Base-by-base conservation (phyloP, 257 asterid genomes). In the Henckelia pumila region DNA sequence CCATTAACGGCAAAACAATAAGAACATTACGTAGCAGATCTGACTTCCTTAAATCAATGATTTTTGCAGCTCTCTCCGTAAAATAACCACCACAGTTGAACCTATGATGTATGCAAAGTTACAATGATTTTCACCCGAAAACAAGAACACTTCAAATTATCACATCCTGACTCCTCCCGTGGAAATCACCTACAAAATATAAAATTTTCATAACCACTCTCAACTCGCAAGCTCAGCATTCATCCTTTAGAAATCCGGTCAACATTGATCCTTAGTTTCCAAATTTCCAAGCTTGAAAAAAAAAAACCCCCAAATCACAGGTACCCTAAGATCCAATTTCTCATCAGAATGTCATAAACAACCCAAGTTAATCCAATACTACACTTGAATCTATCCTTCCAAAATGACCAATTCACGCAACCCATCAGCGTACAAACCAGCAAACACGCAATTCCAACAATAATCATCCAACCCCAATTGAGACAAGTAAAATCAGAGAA, bases 401-500 rank as follows among this genome's bases (percentile, higher is more conserved):
- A 2, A 53, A 47, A 16, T 26, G 40, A 28, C 55, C 32, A 52
- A 66, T 50, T 52, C 22, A 66, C 20, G 21, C 59, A 67, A 33
- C 59, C n/a, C 8, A 40, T 22, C 61, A 44, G 33, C 59, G 56
- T 29, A 29, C 3, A 70, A 22, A 58, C 6, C 50, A 58, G 59
- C 10, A 37, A 2, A 33, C 10, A 33, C 6, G 25, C 26, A 76
- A 49, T 13, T 57, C 63, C 61, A 30, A 17, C 56, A 37, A 19
- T 8, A 69, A 24, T 8, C 30, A 7, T 5, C 17, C 1, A 22
- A 65, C 35, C n/a, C 7, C 68, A 73, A 55, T 33, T 1, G 33
- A 16, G 58, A 53, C 66, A 61, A 63, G 57, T 53, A 25, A 75
- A 69, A 59, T 61, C 65, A 35, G 35, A 56, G 69, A 47, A 56